Base-by-base conservation (phyloP, 495 filamentous ascomycete genomes). In the Viridothelium virens region DNA sequence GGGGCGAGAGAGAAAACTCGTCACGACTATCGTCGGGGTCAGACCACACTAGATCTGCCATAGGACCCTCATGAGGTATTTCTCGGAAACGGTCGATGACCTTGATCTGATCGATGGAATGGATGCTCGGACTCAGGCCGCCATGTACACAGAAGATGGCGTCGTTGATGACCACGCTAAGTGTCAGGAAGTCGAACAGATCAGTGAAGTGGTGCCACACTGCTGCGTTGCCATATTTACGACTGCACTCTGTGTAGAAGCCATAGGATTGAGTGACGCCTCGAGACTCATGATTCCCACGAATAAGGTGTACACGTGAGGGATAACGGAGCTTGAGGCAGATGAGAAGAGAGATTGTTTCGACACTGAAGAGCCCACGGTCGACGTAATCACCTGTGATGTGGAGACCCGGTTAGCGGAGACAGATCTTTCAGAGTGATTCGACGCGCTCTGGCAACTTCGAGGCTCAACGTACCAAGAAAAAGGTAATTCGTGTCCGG, bases 181-280 rank as follows among this genome's bases (percentile, higher is more conserved):
- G 79, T 2, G 93, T 96, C 63, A 98, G 83, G 74, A 93, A 98
- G 79, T 98, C 94, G 77, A 98, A 98, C 93, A 98, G 97, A 78
- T 98, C 94, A 63, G 94, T 98, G 72, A 98, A 98, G 76, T 97
- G 93, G 74, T 97, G 95, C 94, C 94, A 98, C 10, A 98, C 95
- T 69, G 94, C 96, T 39, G 94, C 91, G 76, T 94, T 96, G 66
- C 92, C 93, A 76, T 98, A 98, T 76, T 98, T 98, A 64, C 94
- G 88, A 14, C 88, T 91, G 76, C 94, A 98, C 75, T 98, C 94
- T 2, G 94, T 98, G 73, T 98, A 98, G 79, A 98, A 98, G 62
- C 94, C 94, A 77, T 98, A 98, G 47, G 92, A 97, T 76, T 98
- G 94, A 7, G 94, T 98, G 33, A 98, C 94, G 66, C 94, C 94